Evolutionary conservation across 2,329 filamentous ascomycete genomes (phyloP).

Genomic region (Botrytis porri): DNA sequence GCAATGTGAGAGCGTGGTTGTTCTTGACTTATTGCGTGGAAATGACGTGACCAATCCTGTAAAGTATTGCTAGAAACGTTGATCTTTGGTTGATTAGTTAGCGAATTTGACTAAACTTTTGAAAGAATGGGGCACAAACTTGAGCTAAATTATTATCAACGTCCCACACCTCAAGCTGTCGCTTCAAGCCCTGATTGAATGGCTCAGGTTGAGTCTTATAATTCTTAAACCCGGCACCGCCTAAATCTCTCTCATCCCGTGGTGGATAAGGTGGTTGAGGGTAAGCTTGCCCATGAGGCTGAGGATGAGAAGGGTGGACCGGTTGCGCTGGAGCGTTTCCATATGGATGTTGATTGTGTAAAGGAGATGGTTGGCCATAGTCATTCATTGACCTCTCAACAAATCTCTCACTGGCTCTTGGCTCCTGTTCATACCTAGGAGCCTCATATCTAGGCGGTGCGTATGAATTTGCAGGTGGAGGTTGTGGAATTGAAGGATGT

Average conservation of each 20-base stretch:
- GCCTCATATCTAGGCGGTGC: slow-evolving; percentile 31
- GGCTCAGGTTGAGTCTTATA: slow-evolving; percentile 25
- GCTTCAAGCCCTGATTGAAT: slow-evolving; percentile 33
- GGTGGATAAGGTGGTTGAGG: slow-evolving; percentile 30
- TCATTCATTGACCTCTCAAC: slow-evolving; percentile 30
- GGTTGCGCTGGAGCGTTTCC: slow-evolving; percentile 22
- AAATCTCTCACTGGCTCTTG: slow-evolving; percentile 28
- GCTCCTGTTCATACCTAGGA: slow-evolving; percentile 32
- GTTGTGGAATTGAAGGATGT: slow-evolving; percentile 25
- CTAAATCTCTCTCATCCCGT: slow-evolving; percentile 33
- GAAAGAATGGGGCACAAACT: slow-evolving; percentile 23
- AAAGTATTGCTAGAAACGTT: slow-evolving; percentile 28
- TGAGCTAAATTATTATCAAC: slow-evolving; percentile 36
- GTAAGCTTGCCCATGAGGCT: slow-evolving; percentile 26
- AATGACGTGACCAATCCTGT: slow-evolving; percentile 48
- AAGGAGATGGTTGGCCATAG: slow-evolving; percentile 29
- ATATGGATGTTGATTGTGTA: slow-evolving; percentile 27
- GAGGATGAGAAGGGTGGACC: slow-evolving; percentile 24
- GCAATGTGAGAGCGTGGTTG: slow-evolving; percentile 46
- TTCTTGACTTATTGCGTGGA: slow-evolving; percentile 49
- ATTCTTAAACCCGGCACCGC: slow-evolving; percentile 27
- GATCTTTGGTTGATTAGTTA: slow-evolving; percentile 26
- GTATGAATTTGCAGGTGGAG: slow-evolving; percentile 30
- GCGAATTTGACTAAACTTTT: neutral
- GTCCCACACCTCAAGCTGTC: slow-evolving; percentile 34